Base-by-base conservation (phyloP, 768 basidiomycete species). In the Cystobasidium onofrii region DNA sequence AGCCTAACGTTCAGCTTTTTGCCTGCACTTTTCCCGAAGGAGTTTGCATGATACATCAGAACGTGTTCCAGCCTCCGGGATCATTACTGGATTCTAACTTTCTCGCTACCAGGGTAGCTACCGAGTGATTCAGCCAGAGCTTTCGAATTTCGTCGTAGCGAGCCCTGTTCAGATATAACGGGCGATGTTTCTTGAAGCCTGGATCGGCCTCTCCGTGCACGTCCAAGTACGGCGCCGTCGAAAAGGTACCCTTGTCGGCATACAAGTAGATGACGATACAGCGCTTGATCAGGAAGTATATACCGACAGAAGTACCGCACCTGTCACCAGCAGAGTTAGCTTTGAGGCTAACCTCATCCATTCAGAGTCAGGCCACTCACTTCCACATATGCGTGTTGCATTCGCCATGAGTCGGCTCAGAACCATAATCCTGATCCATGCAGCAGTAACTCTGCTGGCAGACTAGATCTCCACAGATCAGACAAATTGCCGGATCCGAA, bases 391-490 rank as follows among this genome's bases (percentile, higher is more conserved):
- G 96, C 84, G 90, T 86, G 80, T 97, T 99, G 80, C 94, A 97
- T 79, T 99, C 95, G 33, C 95, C 96, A 29, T 88, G 83, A 46
- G 83, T 82, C 20, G 82, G 81, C 27, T 88, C 86, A 33, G 87
- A 73, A 69, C 75, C 79, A 23, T 27, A 17, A 73, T 64, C 85
- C 64, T 81, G 77, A 75, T 92, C 92, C 76, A 84, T 83, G 80
- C 96, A 99, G 79, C 96, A 99, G 75, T 93, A 88, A 76, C 91
- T 91, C 80, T 92, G 89, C 83, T 94, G 86, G 79, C 96, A 98
- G 12, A 90, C 87, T 17, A 89, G 87, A 61, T 87, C 83, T 0
- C 96, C 96, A 76, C 96, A 99, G 64, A 93, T 84, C 75, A 97
- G 81, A 80, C 96, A 99, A 1, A 99, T 87, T 0, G 93, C 96